Base-by-base conservation (phyloP, 2,329 filamentous ascomycete species). In the Colletotrichum sp. region DNA sequence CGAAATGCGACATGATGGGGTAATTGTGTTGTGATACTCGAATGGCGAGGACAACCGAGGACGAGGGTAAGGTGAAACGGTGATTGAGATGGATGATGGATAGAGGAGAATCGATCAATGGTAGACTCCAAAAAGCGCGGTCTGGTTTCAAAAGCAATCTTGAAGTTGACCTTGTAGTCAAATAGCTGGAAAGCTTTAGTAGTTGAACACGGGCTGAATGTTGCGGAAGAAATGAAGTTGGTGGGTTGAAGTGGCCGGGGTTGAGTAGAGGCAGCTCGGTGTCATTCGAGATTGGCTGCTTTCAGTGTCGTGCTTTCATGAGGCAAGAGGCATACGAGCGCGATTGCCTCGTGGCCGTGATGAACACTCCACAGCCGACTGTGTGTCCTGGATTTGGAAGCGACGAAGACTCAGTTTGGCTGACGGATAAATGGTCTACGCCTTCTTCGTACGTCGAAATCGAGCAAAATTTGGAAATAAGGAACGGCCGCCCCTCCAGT, bases 1-100 rank as follows among this genome's bases (percentile, higher is more conserved):
- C 39, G 39, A n/a, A 49, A n/a, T 49, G 39, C 9, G 39, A 49
- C 39, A 49, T 49, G 39, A 4, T 49, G 39, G 39, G 39, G 18
- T 0, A 1, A 4, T 21, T n/a, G 18, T n/a, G 3, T 7, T 49
- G 39, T 49, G 0, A n/a, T 0, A 12, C 39, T 49, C 39, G 39
- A 49, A 49, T 49, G 39, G 16, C 18, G 1, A 49, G 39, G 9
- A n/a, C 39, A 2, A 49, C 18, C 0, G 36, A 44, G 16, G 18
- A 2, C 1, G 1, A 49, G 5, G 36, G 36, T 0, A 44, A 44
- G 36, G 36, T 44, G 0, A 2, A 49, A 49, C 18, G 8, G 1
- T n/a, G 9, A 12, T 44, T 44, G 5, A n/a, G 39, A 49, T 21
- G 18, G 39, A 49, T n/a, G 39, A 49, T 49, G 39, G 39, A n/a